These are phyloP conservation scores for Boletus bicolor DNA, from an alignment of 768 basidiomycete species.

Conservation along the genomic window DNA sequence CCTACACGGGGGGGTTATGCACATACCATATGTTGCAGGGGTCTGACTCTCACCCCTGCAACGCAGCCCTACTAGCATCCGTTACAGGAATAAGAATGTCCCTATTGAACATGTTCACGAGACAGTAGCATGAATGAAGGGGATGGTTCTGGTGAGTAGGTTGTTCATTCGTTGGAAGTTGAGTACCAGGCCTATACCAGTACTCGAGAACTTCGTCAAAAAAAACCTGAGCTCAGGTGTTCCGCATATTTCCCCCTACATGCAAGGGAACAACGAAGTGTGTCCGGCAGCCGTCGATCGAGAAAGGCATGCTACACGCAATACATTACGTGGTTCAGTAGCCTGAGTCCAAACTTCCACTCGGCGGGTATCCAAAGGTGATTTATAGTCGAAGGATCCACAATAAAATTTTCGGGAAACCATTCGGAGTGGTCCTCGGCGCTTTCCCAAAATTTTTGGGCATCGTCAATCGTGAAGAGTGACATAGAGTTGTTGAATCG, in stretches of 20 bases:
- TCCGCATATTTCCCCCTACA: not conserved
- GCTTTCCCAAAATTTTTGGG: not conserved
- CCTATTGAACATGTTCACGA: not conserved
- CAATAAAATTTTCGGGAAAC: not conserved
- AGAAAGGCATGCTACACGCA: not conserved
- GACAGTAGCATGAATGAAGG: not conserved
- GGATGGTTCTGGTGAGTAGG: not conserved
- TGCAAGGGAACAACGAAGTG: not conserved
- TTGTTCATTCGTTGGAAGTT: not conserved
- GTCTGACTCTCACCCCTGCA: not conserved
- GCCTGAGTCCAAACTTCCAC: not conserved
- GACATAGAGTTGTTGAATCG: too few species aligned
- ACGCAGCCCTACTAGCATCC: too few species aligned
- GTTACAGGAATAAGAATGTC: too few species aligned
- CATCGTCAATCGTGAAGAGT: too few species aligned
- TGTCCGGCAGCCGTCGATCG: not conserved
- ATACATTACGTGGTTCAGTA: not conserved
- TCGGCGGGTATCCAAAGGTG: not conserved
- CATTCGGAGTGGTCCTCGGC: not conserved
- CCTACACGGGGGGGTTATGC: too few species aligned
- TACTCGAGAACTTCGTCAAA: not conserved
- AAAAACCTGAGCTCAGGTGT: not conserved
- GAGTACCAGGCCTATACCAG: not conserved
- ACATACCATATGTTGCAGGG: not conserved
- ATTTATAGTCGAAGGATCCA: not conserved